phyloP scores from a whole-genome alignment of 371 early-diverging fungal genomes.

The Mortierella sp. region DNA sequence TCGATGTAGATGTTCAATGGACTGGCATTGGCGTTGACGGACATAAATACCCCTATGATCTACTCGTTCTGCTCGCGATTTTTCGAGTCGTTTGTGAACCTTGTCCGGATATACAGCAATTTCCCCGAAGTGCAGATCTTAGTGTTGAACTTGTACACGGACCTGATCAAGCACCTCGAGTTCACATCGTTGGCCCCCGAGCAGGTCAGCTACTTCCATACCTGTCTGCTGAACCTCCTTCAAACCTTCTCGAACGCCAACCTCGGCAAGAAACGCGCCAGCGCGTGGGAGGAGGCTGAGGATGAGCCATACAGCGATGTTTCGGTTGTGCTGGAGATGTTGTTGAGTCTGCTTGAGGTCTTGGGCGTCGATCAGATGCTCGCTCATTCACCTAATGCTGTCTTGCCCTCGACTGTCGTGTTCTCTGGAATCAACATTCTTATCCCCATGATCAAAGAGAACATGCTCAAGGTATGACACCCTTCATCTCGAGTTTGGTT shows the following conservation, averaged over 20 bases:
- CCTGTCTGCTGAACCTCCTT: slow-evolving; percentile 34
- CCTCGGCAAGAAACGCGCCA: slow-evolving; percentile 67
- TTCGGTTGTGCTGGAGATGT: slow-evolving; percentile 70
- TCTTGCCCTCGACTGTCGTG: slow-evolving; percentile 75
- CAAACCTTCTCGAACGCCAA: slow-evolving; percentile 47
- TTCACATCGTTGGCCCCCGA: slow-evolving; percentile 36
- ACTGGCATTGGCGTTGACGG: slow-evolving; percentile 79
- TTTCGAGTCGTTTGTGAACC: slow-evolving; percentile 74
- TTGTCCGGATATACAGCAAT: slow-evolving; percentile 76
- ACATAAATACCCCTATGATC: slow-evolving; percentile 72
- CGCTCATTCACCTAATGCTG: slow-evolving; percentile 39
- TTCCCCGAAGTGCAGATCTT: slow-evolving; percentile 75
- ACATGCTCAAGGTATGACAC: slow-evolving; percentile 77
- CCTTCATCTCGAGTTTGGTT: not conserved
- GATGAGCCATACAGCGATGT: slow-evolving; percentile 81
- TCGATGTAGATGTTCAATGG: slow-evolving; percentile 79
- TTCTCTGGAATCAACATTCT: slow-evolving; percentile 78
- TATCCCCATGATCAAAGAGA: slow-evolving; percentile 78
- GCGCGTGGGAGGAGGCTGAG: slow-evolving; percentile 70
- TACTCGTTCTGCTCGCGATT: slow-evolving; percentile 71
- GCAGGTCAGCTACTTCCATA: slow-evolving; percentile 42
- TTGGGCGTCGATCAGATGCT: slow-evolving; percentile 45
- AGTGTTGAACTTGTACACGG: slow-evolving; percentile 72
- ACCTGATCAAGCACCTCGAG: slow-evolving; percentile 70
- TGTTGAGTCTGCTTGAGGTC: slow-evolving; percentile 61